Evolutionary conservation across 129 eudicot genomes (phyloP), one percentile per base, ranked within the genome.

Genomic region (Deinandra increscens): DNA sequence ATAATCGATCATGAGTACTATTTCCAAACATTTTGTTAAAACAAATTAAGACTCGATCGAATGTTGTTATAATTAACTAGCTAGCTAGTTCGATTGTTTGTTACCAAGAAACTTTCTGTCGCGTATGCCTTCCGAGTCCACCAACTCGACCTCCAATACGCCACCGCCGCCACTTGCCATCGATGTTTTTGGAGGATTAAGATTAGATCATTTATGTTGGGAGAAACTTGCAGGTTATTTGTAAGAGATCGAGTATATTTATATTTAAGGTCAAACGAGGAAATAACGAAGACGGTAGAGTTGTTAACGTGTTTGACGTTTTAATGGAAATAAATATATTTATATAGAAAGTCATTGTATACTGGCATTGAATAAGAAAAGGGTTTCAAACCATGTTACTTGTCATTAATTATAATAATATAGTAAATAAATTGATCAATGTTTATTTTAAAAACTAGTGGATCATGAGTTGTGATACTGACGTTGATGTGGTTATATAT

Each of bases 41-140:
- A 26, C 1, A 26, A n/a, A n/a, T n/a, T n/a, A n/a, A 26, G 31
- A 26, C 31, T 26, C 31, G 31, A 26, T 26, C 31, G 31, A 26
- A 26, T 26, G 31, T 26, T 26, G 3, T 1, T 26, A 26, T 26
- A n/a, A n/a, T n/a, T n/a, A n/a, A n/a, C n/a, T n/a, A n/a, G n/a
- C n/a, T 26, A 26, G 3, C 3, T 26, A 26, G 31, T 26, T 26
- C 31, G 31, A 26, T 26, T 26, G 51, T 41, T 26, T 26, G 51
- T 41, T 68, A 77, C 76, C 71, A 2, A 69, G 70, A 31, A 77
- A 77, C 20, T 42, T 69, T 74, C 31, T 74, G 9, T 43, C 83
- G 68, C 75, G 45, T 18, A 79, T 73, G 65, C 75, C 83, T 79
- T 79, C 71, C 1, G 79, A 69, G 39, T 79, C 83, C 9, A 79